Percentiles rank a stretch among this genome's conserved stretches.
Evolutionary conservation across 75 land plant genomes (phyloP).

Genomic region (Pinus tabuliformis): DNA sequence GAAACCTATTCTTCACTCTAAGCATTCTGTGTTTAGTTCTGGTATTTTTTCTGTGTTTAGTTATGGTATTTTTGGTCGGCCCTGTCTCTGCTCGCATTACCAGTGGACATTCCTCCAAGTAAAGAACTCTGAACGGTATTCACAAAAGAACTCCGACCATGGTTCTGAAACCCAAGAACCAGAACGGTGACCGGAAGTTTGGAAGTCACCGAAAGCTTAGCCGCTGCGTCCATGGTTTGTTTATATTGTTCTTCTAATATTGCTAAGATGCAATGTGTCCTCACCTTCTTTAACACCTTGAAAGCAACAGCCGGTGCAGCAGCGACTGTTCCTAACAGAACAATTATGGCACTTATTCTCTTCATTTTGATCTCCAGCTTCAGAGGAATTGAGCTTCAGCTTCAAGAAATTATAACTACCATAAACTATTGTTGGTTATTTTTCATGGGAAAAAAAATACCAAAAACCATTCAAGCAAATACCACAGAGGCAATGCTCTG

Average conservation of each 20-base stretch:
- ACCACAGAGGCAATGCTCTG: too few species aligned
- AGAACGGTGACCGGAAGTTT: neutral
- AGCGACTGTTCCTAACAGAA: neutral
- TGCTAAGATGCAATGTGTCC: neutral
- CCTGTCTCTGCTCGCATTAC: constrained; percentile 2
- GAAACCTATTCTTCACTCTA: neutral
- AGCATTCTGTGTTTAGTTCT: neutral
- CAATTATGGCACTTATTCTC: neutral
- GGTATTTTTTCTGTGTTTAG: too few species aligned
- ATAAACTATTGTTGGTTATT: too few species aligned
- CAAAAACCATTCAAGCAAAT: too few species aligned
- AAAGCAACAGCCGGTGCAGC: neutral
- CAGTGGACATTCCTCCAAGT: neutral
- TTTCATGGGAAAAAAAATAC: too few species aligned
- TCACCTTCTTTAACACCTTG: too few species aligned
- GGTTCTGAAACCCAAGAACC: constrained; percentile 5
- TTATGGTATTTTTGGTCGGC: neutral
- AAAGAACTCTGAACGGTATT: constrained; percentile 10
- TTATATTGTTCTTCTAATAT: constrained; percentile 7
- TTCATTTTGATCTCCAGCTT: too few species aligned
- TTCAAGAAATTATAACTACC: too few species aligned
- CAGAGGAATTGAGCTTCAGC: too few species aligned
- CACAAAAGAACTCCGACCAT: constrained; percentile 7
- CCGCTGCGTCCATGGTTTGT: neutral
- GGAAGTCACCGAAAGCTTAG: neutral